These are phyloP conservation scores for Casaregolazyma lundiana DNA, from an alignment of 1,139 yeast species.

Conservation along the genomic window DNA sequence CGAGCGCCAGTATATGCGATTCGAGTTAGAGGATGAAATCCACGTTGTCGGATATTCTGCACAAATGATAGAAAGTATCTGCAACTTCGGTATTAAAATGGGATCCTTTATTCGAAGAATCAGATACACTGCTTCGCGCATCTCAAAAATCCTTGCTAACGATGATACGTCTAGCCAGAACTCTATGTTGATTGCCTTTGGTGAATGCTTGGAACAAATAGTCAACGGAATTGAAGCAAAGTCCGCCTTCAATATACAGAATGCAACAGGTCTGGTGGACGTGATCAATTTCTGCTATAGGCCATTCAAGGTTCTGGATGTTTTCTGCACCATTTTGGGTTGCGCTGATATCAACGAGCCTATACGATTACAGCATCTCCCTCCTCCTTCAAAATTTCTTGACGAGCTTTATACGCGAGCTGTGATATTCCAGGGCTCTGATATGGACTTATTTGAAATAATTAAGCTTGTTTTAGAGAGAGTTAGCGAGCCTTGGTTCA, in stretches of 20 bases:
- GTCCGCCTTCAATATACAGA: background rate
- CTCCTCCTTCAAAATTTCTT: slow-evolving; percentile 24
- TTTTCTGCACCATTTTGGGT: slow-evolving; percentile 29
- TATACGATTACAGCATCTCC: slow-evolving; percentile 24
- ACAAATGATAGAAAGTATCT: slow-evolving; percentile 16
- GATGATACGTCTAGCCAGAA: slow-evolving; percentile 15
- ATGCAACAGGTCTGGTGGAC: slow-evolving; percentile 14
- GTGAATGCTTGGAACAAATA: slow-evolving; percentile 26
- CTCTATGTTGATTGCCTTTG: slow-evolving; percentile 28
- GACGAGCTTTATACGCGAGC: slow-evolving; percentile 26
- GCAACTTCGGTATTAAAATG: slow-evolving; percentile 19
- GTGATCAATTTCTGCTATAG: slow-evolving; percentile 17
- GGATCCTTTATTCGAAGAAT: slow-evolving; percentile 29
- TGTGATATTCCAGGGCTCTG: slow-evolving; percentile 20
- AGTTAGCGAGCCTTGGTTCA: slow-evolving; percentile 25
- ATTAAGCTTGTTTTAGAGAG: slow-evolving; percentile 21
- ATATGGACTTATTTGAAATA: slow-evolving; percentile 18
- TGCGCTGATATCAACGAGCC: slow-evolving; percentile 27
- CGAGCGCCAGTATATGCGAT: slow-evolving; percentile 17
- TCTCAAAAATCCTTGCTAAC: slow-evolving; percentile 10
- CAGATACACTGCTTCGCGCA: slow-evolving; percentile 20
- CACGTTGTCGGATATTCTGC: slow-evolving; percentile 22
- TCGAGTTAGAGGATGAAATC: slow-evolving; percentile 11
- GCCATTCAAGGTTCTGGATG: slow-evolving; percentile 21
- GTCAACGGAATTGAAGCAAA: slow-evolving; percentile 18